Conservation (phyloP, 495 filamentous ascomycete genomes). For the Rostrohypoxylon terebratum region DNA sequence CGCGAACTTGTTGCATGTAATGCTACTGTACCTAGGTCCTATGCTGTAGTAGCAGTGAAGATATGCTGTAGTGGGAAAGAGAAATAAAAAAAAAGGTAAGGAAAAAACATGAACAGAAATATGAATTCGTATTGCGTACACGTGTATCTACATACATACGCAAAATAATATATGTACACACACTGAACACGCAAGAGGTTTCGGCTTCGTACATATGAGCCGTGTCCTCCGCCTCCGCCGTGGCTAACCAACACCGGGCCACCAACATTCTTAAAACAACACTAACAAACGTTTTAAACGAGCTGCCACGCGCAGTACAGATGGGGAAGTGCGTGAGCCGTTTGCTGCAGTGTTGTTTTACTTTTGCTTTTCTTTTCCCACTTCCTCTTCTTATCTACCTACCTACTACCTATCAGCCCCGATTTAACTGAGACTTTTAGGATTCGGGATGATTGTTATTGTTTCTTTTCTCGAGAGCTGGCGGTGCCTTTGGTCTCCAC, state of each 20-base stretch:
- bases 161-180: no score
- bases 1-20: not conserved
- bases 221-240: not conserved
- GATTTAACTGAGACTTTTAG: not conserved
- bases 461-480: not conserved
- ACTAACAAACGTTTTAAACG: not conserved
- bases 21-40: no score
- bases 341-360: not conserved
- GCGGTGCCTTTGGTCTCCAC: not conserved
- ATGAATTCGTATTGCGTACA: not conserved
- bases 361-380: not conserved
- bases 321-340: not conserved
- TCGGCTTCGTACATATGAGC: not conserved
- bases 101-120: not conserved
- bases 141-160: constrained; percentile 10
- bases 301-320: not conserved
- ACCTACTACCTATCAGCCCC: no score
- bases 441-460: no score
- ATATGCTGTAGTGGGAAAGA: not conserved
- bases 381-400: not conserved
- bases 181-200: no score
- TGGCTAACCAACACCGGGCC: not conserved
- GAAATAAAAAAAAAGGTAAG: not conserved
- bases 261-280: not conserved
- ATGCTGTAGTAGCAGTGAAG: not conserved